Evolutionary conservation across 805 yeast species (phyloP).

Genomic region (Candida hungchunana): DNA sequence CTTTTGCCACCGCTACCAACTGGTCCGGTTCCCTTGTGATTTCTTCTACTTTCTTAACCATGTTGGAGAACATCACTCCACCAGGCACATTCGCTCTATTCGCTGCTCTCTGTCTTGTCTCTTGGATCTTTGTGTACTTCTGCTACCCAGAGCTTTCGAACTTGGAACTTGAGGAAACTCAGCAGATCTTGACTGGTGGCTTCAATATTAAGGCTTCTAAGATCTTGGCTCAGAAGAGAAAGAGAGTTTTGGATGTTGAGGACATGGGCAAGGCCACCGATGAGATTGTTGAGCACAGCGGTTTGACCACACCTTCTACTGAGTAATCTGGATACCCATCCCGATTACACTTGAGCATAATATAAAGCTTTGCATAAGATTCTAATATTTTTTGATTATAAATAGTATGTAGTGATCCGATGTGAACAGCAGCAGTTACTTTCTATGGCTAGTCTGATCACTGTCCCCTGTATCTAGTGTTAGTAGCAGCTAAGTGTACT

Average conservation of each 20-base stretch:
- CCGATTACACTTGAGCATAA: too few relatives aligned
- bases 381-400: background rate
- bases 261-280: conserved; percentile 24
- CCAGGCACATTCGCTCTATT: conserved; percentile 91
- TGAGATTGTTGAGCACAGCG: conserved; percentile 25
- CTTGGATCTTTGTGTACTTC: conserved; percentile 73
- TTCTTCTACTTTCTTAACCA: conserved; percentile 88
- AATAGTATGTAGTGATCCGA: background rate
- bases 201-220: conserved; percentile 73
- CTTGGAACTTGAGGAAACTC: conserved; percentile 87
- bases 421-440: background rate
- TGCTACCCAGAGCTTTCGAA: conserved; percentile 92
- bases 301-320: conserved; percentile 2
- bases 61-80: conserved; percentile 91
- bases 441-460: too few relatives aligned
- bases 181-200: conserved; percentile 73
- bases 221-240: conserved; percentile 46
- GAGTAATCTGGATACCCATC: too few relatives aligned
- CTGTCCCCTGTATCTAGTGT: too few relatives aligned
- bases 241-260: conserved; percentile 23
- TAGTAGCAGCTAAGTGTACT: too few relatives aligned
- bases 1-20: conserved; percentile 87
- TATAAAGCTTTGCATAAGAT: too few relatives aligned
- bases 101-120: conserved; percentile 72
- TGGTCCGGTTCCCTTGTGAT: conserved; percentile 94